Evolutionary conservation across 2,329 filamentous ascomycete species (phyloP).

Genomic region (Aspergillus oerlinghausenensis): DNA sequence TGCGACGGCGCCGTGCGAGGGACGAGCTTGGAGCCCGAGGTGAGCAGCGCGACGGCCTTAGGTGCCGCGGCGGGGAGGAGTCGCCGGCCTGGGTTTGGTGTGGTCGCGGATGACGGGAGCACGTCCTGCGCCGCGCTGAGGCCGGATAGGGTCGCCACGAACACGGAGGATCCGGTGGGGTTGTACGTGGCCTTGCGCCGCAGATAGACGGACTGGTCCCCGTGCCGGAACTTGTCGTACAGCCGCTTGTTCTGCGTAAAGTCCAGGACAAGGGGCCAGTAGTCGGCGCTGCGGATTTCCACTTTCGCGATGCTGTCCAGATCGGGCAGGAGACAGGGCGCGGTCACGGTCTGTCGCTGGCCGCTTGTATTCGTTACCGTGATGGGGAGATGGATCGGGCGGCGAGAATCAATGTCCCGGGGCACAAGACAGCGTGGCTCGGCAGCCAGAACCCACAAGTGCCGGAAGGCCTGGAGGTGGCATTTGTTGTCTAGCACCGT

Average conservation of each 20-base stretch:
- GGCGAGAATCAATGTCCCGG: conserved; percentile 78
- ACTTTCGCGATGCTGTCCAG: conserved; percentile 34
- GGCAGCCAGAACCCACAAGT: conserved; percentile 93
- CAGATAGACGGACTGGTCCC: conserved; percentile 70
- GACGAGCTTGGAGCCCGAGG: conserved; percentile 15
- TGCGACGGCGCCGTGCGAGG: conserved; percentile 28
- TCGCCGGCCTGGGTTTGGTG: conserved; percentile 21
- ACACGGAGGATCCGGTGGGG: conserved; percentile 55
- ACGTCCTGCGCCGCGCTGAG: conserved; percentile 58
- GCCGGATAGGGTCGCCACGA: conserved; percentile 69
- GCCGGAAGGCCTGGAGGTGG: conserved; percentile 91
- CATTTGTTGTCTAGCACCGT: conserved; percentile 90
- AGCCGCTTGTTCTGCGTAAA: conserved; percentile 62
- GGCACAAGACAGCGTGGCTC: conserved; percentile 85
- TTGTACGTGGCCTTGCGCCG: conserved; percentile 65
- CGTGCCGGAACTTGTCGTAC: conserved; percentile 56
- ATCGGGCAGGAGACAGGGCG: conserved; percentile 55
- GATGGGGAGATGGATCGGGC: conserved; percentile 71
- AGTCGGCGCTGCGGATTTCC: conserved; percentile 49
- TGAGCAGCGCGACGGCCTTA: conserved; percentile 20
- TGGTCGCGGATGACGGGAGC: conserved; percentile 24
- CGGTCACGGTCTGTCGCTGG: conserved; percentile 33
- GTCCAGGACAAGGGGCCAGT: conserved; percentile 78
- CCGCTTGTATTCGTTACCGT: conserved; percentile 55
- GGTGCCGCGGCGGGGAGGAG: conserved; percentile 20